Base-by-base conservation (phyloP, 2,329 filamentous ascomycete species). In the Hymenoscyphus albidus region DNA sequence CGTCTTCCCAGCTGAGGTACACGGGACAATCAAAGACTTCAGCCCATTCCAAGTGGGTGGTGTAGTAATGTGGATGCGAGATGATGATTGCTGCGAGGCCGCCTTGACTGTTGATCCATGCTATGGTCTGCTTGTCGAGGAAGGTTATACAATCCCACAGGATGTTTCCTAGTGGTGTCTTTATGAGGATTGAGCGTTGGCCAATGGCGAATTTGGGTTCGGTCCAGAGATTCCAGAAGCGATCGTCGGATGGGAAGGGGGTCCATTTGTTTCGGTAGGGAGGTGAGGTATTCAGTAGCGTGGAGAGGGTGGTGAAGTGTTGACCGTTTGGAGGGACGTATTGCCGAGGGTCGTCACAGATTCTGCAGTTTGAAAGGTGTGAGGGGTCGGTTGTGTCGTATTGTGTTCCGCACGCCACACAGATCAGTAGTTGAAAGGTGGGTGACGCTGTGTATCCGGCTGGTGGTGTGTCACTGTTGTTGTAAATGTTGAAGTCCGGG, bases 61-160 rank as follows among this genome's bases (percentile, higher is more conserved):
- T 87, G 77, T 91, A 95, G 77, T 91, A 96, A 74, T 96, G 92
- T 61, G 92, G 92, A 76, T 96, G 90, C 12, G 84, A 88, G 67
- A 93, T 91, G 69, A 87, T 86, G 57, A 95, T 93, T 0, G 88
- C 90, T 40, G 79, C 79, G 13, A 96, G 73, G 0, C 89, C 90
- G 55, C 91, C 91, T 6, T 87, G 79, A 0, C 73, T 74, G 5
- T 83, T 80, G 70, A 94, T 85, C 63, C 76, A 74, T 0, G 77
- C 73, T 0, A 90, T 76, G 0, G 90, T 93, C 3, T 81, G 81
- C 1, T 82, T 77, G 73, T 93, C 89, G 2, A 95, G 78, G 68
- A 87, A 85, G 0, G 90, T 83, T 64, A 95, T 80, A 67, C 89
- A 87, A 76, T 95, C 92, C 91, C 91, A 96, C 1, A 95, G 83